Evolutionary conservation across 768 basidiomycete genomes (phyloP), one percentile per base, ranked within the genome.

Genomic region (Boletus vermiculosoides): DNA sequence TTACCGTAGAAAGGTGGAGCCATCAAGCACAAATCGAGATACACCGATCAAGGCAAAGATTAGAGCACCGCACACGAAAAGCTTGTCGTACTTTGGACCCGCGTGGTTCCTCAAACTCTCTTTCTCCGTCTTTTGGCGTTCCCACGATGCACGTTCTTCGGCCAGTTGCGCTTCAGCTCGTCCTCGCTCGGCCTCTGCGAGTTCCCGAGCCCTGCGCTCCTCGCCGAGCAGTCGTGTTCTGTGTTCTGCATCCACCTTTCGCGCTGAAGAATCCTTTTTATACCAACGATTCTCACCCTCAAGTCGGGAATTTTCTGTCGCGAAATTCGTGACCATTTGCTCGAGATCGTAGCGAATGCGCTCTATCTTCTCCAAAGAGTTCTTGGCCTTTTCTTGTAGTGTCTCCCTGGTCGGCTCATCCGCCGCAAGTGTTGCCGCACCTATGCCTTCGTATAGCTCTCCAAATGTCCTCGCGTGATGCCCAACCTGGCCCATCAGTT

Each of bases 391-490:
- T 22, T 67, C 60, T 47, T 77, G 76, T 1, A 81, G 62, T 52
- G 74, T 75, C 44, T 63, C 61, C 45, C 64, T 71, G 6, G 73
- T 74, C 62, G 74, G 75, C 49, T 75, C 74, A 52, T 79, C 78
- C 49, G 76, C 73, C 10, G 57, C 57, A 9, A 72, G 63, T 39
- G 75, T 72, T 8, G 78, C 75, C 23, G 71, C 73, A 56, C 75
- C 69, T 67, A 79, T 79, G 52, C 78, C 78, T 10, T 66, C 62
- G 54, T 76, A 71, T 10, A 85, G 65, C 2, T 65, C 65, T 20
- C 66, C 66, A 58, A 83, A 66, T 55, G 82, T 79, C 45, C 74
- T 68, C 28, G 75, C 67, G 57, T 80, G 77, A 34, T 73, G 71
- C 50, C 73, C 66, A 18, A 75, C 71, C 63, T 79, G 77, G 51